Percentiles rank a stretch among this genome's conserved stretches.
Conservation (phyloP, 352 stramenopile species). For the Pelagophyceae sp. region DNA sequence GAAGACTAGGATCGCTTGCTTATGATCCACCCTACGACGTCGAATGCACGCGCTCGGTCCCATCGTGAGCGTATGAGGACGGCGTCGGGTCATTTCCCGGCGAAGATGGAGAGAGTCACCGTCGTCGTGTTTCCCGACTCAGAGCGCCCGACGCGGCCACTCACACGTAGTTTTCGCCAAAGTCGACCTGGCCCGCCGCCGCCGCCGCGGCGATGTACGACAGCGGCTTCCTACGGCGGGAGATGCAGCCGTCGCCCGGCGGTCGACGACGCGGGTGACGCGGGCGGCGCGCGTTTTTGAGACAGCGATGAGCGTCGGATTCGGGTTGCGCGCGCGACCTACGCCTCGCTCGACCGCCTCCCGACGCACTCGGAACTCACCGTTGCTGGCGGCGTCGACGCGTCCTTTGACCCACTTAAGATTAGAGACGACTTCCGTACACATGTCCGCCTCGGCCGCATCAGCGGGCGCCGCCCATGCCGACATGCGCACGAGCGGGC, state of each 20-base stretch:
- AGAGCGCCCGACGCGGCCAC: too few relatives aligned
- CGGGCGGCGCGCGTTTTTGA: background rate
- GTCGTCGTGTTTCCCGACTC: too few relatives aligned
- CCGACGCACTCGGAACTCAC: background rate
- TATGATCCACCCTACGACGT: too few relatives aligned
- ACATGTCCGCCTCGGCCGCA: too few relatives aligned
- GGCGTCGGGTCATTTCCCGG: constrained; percentile 29
- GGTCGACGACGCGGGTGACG: background rate
- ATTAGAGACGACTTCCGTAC: background rate
- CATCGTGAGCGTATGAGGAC: too few relatives aligned
- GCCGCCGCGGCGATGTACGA: background rate
- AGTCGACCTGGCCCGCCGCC: constrained; percentile 75
- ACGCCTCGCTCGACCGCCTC: background rate
- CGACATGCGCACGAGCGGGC: too few relatives aligned
- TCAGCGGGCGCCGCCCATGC: background rate
- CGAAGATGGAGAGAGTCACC: constrained; percentile 14
- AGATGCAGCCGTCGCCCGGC: background rate
- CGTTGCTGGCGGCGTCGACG: background rate
- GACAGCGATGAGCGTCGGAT: constrained; percentile 7
- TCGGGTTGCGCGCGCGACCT: too few relatives aligned
- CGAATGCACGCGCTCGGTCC: too few relatives aligned
- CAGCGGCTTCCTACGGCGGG: background rate
- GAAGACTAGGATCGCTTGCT: too few relatives aligned
- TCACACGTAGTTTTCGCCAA: constrained; percentile 99
- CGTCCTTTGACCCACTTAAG: background rate